Base-by-base conservation (phyloP, 2,329 filamentous ascomycete genomes). In the Sporothrix curviconia region DNA sequence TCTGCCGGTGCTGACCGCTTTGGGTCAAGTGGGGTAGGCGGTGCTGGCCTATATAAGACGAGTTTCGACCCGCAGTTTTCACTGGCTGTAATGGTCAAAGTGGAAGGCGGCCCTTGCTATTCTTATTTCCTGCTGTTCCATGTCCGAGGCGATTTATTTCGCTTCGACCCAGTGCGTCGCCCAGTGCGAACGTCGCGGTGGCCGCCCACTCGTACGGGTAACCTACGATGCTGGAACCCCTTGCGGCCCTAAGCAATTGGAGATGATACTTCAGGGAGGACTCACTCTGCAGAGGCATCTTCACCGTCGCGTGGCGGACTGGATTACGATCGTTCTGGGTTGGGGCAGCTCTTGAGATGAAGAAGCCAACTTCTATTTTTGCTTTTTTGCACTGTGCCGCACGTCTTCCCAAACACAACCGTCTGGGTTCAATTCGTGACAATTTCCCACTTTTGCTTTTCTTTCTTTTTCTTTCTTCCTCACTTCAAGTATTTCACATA, bases 281-380 rank as follows among this genome's bases (percentile, higher is more conserved):
- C 73, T 86, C 80, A 86, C 83, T 84, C 81, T 84, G 83, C 83
- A 86, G 81, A 85, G 83, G 71, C 71, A 76, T 83, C 78, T 82
- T 80, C 82, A 81, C 83, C 83, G 81, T 84, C 78, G 78, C 77
- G 77, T 86, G 83, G 84, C 84, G 82, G 74, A 76, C 73, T 82
- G 83, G 83, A 86, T 79, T 71, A 85, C 83, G 81, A 78, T 77
- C 75, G 77, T 74, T 76, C 69, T 76, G 79, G 80, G 80, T 71
- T 84, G 82, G 78, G 76, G 73, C 76, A 72, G 72, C 67, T 69
- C 68, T 71, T 71, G 76, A 77, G 80, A 80, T 81, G 76, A 80
- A 76, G 74, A 74, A 69, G 74, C 72, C 78, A 65, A 72, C 71
- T 72, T 68, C 65, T 67, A 60, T 66, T 72, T 67, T 66, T 57